These are phyloP conservation scores for Artemisia tridentata DNA, from an alignment of 129 eudicot species.

Conservation along the genomic window DNA sequence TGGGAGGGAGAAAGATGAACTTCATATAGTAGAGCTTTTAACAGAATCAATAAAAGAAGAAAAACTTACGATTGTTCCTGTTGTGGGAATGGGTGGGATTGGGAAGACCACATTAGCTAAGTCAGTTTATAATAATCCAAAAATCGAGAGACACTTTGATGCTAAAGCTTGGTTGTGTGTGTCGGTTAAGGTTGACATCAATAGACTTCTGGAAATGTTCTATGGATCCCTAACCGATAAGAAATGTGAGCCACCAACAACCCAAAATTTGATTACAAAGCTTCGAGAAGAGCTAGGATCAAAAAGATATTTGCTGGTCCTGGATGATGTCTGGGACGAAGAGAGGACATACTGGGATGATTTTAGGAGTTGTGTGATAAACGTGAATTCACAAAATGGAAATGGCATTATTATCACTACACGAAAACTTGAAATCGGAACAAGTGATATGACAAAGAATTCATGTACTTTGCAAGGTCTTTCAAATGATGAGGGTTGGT, in stretches of 20 bases:
- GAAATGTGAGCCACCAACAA: neutral
- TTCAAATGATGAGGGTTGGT: neutral
- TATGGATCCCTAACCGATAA: neutral
- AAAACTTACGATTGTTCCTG: too few relatives aligned
- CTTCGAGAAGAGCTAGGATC: neutral
- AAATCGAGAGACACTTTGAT: too few relatives aligned
- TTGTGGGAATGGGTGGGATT: too few relatives aligned
- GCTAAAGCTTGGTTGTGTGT: too few relatives aligned
- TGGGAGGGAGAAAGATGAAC: too few relatives aligned
- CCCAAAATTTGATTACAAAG: neutral
- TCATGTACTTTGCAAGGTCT: neutral
- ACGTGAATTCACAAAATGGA: neutral
- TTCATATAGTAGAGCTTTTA: too few relatives aligned
- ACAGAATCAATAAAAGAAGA: too few relatives aligned
- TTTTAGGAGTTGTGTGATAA: neutral
- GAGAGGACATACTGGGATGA: neutral
- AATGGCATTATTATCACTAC: neutral
- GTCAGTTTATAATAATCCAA: too few relatives aligned
- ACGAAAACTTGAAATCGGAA: neutral
- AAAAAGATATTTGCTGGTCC: neutral
- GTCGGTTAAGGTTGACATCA: too few relatives aligned
- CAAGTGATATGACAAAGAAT: neutral
- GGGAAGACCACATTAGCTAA: too few relatives aligned
- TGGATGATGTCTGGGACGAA: slow-evolving; percentile 5
- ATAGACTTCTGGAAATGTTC: neutral